Conservation (phyloP, 768 basidiomycete genomes). For the Termitomyces sp. region DNA sequence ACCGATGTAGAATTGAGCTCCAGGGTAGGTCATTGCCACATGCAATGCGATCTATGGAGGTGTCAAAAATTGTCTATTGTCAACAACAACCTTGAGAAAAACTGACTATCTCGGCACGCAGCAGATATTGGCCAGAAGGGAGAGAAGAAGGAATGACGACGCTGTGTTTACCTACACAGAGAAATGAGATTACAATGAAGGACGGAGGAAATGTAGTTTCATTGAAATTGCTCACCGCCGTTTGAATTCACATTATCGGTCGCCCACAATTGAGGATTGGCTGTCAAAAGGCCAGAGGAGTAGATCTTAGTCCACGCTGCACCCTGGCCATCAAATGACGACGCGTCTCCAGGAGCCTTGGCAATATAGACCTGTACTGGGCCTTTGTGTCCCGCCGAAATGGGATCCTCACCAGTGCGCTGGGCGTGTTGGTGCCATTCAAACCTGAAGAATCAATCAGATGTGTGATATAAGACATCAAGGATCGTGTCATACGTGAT, state of each 20-base stretch:
- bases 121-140: slow-evolving; percentile 44
- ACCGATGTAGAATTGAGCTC: slow-evolving; percentile 46
- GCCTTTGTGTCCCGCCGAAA: slow-evolving; percentile 46
- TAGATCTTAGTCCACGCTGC: slow-evolving; percentile 52
- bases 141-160: slow-evolving; percentile 39
- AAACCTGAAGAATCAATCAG: slow-evolving; percentile 22
- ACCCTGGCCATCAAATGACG: slow-evolving; percentile 40
- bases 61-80: neutral
- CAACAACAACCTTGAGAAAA: neutral
- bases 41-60: slow-evolving; percentile 26
- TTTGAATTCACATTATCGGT: slow-evolving; percentile 45
- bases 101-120: slow-evolving; percentile 43
- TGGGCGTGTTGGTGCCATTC: slow-evolving; percentile 53
- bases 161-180: slow-evolving; percentile 21
- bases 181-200: neutral
- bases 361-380: slow-evolving; percentile 46
- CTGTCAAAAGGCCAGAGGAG: slow-evolving; percentile 37
- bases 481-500: slow-evolving; percentile 26
- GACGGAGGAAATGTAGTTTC: neutral
- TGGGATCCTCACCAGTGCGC: slow-evolving; percentile 47
- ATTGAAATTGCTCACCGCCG: slow-evolving; percentile 23
- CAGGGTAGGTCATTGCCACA: slow-evolving; percentile 37
- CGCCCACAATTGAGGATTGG: slow-evolving; percentile 33
- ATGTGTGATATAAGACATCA: neutral
- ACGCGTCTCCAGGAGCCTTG: slow-evolving; percentile 40